Evolutionary conservation across 176 grass and related monocot genomes (phyloP).

Genomic region (Olyra latifolia): DNA sequence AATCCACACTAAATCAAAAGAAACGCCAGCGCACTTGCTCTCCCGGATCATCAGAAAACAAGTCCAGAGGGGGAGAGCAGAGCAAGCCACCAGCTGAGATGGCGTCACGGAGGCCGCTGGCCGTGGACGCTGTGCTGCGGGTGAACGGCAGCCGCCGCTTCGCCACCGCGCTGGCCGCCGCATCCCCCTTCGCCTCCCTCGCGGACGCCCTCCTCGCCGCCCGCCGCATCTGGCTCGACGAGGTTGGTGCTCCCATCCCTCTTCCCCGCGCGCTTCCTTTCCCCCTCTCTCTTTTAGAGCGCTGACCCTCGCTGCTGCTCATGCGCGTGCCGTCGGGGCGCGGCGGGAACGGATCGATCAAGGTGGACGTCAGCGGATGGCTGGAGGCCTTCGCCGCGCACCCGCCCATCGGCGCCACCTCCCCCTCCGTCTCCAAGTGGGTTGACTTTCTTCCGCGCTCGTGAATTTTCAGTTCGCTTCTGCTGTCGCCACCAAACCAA

Average conservation of each 20-base stretch:
- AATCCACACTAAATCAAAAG: too few relatives aligned
- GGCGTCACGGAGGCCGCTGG: conserved; percentile 28
- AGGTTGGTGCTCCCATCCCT: conserved; percentile 33
- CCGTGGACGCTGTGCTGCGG: conserved; percentile 51
- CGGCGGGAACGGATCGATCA: conserved; percentile 25
- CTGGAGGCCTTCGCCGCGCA: conserved; percentile 87
- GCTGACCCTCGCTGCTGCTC: conserved; percentile 16
- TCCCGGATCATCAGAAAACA: too few relatives aligned
- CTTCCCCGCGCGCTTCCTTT: neutral
- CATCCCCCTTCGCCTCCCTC: conserved; percentile 72
- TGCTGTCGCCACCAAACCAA: neutral
- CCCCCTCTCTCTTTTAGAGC: neutral
- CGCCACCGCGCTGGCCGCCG: conserved; percentile 58
- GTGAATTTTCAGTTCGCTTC: neutral
- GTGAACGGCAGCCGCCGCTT: conserved; percentile 76
- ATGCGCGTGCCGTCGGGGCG: neutral
- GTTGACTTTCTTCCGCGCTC: neutral
- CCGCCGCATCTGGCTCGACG: conserved; percentile 84
- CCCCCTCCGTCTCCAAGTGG: conserved; percentile 65
- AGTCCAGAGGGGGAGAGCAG: too few relatives aligned
- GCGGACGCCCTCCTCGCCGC: conserved; percentile 59
- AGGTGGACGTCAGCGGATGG: conserved; percentile 96
- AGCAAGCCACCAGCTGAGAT: conserved; percentile 23
- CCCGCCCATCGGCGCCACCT: conserved; percentile 72
- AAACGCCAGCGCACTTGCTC: too few relatives aligned